Conservation (phyloP, 176 grass and related monocot genomes). For the Dactylis glomerata region DNA sequence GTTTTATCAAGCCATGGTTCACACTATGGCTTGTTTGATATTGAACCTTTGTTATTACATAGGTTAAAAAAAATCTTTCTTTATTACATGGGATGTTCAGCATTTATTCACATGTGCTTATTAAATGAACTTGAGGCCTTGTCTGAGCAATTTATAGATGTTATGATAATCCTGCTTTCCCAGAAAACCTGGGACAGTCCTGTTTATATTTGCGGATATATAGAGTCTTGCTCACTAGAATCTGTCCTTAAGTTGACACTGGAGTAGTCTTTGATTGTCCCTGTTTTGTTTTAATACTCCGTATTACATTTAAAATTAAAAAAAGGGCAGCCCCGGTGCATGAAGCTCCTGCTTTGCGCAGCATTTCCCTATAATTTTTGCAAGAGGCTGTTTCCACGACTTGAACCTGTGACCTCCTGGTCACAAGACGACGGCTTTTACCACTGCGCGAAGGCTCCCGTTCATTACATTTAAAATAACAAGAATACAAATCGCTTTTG, state of each 20-base stretch:
- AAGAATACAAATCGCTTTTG: background rate
- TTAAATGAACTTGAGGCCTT: background rate
- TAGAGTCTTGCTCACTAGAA: background rate
- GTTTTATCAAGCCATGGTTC: constrained; percentile 23
- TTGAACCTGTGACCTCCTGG: no score
- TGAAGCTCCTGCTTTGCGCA: no score
- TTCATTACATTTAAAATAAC: no score
- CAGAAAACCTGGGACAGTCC: background rate
- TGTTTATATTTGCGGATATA: background rate
- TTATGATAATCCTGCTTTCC: background rate
- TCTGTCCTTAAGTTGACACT: background rate
- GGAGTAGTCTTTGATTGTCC: background rate
- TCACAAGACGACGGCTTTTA: no score
- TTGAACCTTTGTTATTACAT: background rate
- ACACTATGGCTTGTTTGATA: background rate
- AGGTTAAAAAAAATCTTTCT: no score
- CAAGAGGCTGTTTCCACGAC: no score
- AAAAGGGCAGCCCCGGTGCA: no score
- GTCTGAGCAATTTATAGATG: background rate
- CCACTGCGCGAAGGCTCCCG: no score
- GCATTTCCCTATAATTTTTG: no score
- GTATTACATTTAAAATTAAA: background rate
- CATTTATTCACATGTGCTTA: constrained; percentile 9
- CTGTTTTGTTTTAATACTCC: constrained; percentile 1
- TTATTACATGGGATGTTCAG: background rate